phyloP scores from a whole-genome alignment of 2,329 filamentous ascomycete species.

The Neophaeococcomyces mojaviensis region DNA sequence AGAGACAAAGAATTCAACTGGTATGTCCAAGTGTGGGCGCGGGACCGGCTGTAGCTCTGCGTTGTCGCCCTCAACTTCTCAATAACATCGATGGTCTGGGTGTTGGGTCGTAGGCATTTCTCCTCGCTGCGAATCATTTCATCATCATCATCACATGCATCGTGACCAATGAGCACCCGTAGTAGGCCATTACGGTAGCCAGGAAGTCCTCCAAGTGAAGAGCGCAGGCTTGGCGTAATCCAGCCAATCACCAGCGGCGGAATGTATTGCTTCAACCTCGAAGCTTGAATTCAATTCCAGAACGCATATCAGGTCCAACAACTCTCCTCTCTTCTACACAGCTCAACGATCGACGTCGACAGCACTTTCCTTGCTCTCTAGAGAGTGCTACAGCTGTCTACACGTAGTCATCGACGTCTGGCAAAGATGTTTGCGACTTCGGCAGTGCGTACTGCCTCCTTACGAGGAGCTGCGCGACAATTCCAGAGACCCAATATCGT shows the following conservation, averaged over 20 bases:
- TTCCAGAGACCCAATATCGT: slow-evolving; percentile 67
- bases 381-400: slow-evolving; percentile 16
- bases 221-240: neutral
- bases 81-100: too few species aligned
- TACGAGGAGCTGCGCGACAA: slow-evolving; percentile 70
- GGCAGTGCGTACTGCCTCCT: slow-evolving; percentile 79
- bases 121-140: too few species aligned
- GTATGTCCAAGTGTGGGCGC: too few species aligned
- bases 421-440: slow-evolving; percentile 86
- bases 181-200: neutral
- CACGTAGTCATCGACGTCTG: slow-evolving; percentile 14
- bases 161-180: too few species aligned
- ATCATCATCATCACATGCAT: too few species aligned
- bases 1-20: neutral
- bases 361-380: slow-evolving; percentile 12
- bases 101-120: too few species aligned
- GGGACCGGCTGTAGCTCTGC: too few species aligned
- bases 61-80: too few species aligned
- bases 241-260: slow-evolving; percentile 9
- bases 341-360: slow-evolving; percentile 8
- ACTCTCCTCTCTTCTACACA: slow-evolving; percentile 11
- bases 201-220: neutral
- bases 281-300: slow-evolving; percentile 6
- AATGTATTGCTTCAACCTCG: slow-evolving; percentile 15
- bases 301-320: slow-evolving; percentile 2